Conservation (phyloP, 2,329 filamentous ascomycete genomes). For the Chrysosporium keratinophilum region DNA sequence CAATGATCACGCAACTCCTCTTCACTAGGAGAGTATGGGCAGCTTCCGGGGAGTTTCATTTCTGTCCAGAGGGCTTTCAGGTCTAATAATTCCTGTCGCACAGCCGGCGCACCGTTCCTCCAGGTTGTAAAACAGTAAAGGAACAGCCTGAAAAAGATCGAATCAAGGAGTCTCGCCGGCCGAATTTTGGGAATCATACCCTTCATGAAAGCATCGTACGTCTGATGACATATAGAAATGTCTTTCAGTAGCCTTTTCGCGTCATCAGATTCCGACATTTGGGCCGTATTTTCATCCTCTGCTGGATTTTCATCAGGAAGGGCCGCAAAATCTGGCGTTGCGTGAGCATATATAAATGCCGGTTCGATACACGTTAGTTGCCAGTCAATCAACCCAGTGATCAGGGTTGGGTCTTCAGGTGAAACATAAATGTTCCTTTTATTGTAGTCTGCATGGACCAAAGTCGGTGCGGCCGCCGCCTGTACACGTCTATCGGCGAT, state of each 20-base stretch:
- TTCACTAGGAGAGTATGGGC: conserved; percentile 21
- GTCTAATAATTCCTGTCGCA: conserved; percentile 27
- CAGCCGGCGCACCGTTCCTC: conserved; percentile 21
- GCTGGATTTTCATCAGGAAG: conserved; percentile 16
- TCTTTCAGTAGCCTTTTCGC: conserved; percentile 21
- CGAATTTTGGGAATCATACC: conserved; percentile 20
- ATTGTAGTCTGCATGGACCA: conserved; percentile 27
- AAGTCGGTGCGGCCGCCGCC: conserved; percentile 16
- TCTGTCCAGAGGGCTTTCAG: conserved; percentile 22
- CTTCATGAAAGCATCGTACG: conserved; percentile 23
- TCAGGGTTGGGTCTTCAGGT: conserved; percentile 21
- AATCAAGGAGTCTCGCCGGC: conserved; percentile 22
- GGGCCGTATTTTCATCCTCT: conserved; percentile 13
- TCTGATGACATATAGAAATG: conserved; percentile 23
- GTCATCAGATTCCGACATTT: background rate
- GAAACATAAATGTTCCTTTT: conserved; percentile 29
- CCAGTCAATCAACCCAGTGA: conserved; percentile 29
- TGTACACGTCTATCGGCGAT: conserved; percentile 19
- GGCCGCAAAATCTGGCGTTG: conserved; percentile 23
- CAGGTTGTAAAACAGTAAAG: conserved; percentile 25
- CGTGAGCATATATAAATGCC: conserved; percentile 25
- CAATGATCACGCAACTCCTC: conserved; percentile 22
- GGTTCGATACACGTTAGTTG: conserved; percentile 26
- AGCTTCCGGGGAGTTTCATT: conserved; percentile 20
- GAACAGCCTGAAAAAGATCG: conserved; percentile 25